phyloP scores from a whole-genome alignment of 2,329 filamentous ascomycete species.

The Apiospora sp. region DNA sequence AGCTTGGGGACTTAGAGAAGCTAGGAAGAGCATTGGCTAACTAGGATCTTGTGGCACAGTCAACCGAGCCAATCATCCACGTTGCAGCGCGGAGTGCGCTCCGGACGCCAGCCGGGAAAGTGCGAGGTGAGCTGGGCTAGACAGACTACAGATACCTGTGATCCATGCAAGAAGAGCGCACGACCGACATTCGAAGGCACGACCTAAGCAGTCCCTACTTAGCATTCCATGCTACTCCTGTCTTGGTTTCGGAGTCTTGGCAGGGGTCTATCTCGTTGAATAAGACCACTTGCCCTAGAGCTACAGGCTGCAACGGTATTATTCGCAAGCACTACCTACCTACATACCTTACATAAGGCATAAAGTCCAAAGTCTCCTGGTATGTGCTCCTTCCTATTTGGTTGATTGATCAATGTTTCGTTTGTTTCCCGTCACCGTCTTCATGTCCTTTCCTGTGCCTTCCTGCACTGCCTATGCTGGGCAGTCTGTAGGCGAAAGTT shows the following conservation, averaged over 20 bases:
- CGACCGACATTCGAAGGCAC: background rate
- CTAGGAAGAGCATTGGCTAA: slow-evolving; percentile 5
- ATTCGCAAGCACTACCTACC: background rate
- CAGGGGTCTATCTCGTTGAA: slow-evolving; percentile 10
- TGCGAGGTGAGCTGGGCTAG: background rate
- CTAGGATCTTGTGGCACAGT: slow-evolving; percentile 10
- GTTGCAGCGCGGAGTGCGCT: background rate
- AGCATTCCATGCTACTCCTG: background rate
- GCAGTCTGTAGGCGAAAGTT: background rate
- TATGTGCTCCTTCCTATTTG: background rate
- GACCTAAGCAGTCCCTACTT: background rate
- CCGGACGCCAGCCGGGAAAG: background rate
- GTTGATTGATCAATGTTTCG: background rate
- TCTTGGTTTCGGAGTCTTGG: background rate
- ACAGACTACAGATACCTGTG: background rate
- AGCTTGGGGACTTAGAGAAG: slow-evolving; percentile 3
- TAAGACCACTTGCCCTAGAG: background rate
- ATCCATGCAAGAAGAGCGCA: background rate
- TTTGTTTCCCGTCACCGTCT: background rate
- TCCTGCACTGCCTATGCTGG: slow-evolving; percentile 5
- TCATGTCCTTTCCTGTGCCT: background rate
- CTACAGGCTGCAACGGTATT: background rate
- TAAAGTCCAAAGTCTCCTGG: background rate
- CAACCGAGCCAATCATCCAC: background rate
- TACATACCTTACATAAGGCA: too few relatives aligned